Evolutionary conservation across 2,329 filamentous ascomycete species (phyloP).

Genomic region (Fusarium pilosicola): DNA sequence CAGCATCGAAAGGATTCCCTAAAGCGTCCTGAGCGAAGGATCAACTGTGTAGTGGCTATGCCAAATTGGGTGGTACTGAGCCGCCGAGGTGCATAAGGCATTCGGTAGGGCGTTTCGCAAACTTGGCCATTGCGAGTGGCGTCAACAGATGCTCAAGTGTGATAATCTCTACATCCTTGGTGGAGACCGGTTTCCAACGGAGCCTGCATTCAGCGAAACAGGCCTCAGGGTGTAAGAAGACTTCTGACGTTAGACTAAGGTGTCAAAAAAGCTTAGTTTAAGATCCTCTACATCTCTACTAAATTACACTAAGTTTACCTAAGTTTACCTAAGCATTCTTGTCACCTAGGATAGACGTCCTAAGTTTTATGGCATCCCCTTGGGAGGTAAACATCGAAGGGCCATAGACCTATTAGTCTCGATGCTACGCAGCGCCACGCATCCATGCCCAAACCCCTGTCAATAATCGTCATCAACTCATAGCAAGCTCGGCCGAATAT

Average conservation of each 20-base stretch:
- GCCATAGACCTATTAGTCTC: no score
- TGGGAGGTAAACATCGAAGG: no score
- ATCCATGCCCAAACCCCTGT: neutral
- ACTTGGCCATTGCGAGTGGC: neutral
- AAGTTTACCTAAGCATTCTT: no score
- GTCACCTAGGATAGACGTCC: no score
- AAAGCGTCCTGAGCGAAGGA: neutral
- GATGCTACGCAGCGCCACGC: no score
- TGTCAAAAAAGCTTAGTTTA: no score
- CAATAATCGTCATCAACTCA: neutral
- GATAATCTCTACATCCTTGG: rapidly evolving
- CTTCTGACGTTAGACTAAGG: no score
- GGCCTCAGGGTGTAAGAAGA: no score
- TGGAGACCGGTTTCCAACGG: rapidly evolving
- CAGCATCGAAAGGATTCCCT: neutral
- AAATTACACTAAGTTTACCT: no score
- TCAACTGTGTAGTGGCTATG: neutral
- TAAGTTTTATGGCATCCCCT: no score
- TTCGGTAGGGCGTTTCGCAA: neutral
- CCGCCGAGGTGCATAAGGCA: neutral
- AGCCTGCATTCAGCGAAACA: neutral
- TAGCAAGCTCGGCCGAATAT: neutral
- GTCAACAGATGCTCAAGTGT: no score
- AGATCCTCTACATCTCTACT: no score
- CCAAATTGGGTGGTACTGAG: neutral